These are phyloP conservation scores for Sporobolomyces phaffii DNA, from an alignment of 768 basidiomycete genomes.

Conservation along the genomic window DNA sequence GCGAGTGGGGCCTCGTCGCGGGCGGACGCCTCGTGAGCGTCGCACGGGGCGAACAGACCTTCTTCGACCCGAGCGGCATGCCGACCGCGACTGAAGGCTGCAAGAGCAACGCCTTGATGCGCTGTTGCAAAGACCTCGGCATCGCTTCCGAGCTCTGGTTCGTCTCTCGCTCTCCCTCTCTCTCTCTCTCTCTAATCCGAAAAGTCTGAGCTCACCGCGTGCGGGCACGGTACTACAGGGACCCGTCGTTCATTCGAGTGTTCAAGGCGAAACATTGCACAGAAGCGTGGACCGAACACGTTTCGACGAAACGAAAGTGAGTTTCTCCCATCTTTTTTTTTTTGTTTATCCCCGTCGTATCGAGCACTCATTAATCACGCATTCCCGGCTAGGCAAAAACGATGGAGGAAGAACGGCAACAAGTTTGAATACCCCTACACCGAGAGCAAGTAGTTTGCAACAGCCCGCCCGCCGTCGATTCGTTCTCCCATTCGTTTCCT, in stretches of 20 bases:
- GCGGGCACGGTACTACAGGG: constrained; percentile 53
- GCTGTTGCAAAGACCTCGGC: constrained; percentile 94
- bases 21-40: constrained; percentile 86
- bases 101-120: constrained; percentile 95
- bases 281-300: constrained; percentile 79
- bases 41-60: constrained; percentile 91
- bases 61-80: constrained; percentile 83
- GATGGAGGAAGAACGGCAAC: constrained; percentile 47
- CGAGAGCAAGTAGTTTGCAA: constrained; percentile 51
- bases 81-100: constrained; percentile 90
- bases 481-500: not conserved
- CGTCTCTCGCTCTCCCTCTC: constrained; percentile 33
- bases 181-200: not conserved
- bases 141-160: constrained; percentile 94
- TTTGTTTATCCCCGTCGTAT: too few relatives aligned
- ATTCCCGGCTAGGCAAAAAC: too few relatives aligned
- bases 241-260: constrained; percentile 87
- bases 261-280: constrained; percentile 79
- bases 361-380: too few relatives aligned
- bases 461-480: too few relatives aligned
- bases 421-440: constrained; percentile 78
- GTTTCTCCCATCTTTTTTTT: constrained; percentile 44
- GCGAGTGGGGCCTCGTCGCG: constrained; percentile 92
- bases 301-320: constrained; percentile 82
- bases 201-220: not conserved